Evolutionary conservation across 176 grass and related monocot genomes (phyloP), one percentile per base, ranked within the genome.

Genomic region (Themeda triandra): DNA sequence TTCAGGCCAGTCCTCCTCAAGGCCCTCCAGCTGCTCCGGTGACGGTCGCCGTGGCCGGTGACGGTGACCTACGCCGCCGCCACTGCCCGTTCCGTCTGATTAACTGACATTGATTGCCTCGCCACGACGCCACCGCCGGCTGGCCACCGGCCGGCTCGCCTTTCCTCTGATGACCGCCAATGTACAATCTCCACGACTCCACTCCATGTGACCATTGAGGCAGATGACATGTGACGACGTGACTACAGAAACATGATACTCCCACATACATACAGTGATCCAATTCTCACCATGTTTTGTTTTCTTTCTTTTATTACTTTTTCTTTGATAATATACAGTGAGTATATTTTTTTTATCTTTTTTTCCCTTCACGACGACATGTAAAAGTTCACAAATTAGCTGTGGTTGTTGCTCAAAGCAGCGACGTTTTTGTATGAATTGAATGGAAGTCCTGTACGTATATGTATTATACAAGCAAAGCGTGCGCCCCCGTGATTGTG

Each of bases 21-120:
- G 75, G 88, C 88, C 40, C 65, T 94, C 18, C 31, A 78, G 19
- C 91, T 98, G 74, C 95, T 94, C 86, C 80, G 87, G 29, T 98
- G 82, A 92, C 84, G 12, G 19, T 59, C n/a, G n/a, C n/a, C n/a
- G n/a, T n/a, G n/a, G n/a, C n/a, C n/a, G n/a, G n/a, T n/a, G n/a
- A n/a, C 80, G 87, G 29, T 98, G 21, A 8, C 31, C 72, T 19
- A 48, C 48, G 19, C 19, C 12, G 44, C 18, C 12, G 44, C 8
- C 13, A 13, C 13, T 15, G 4, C 14, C 48, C 5, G 37, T 6
- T 39, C 46, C 19, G 2, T 54, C 19, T 8, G 23, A n/a, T 27
- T 63, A 46, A 76, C 73, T 54, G 73, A 54, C 73, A 75, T 13
- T 56, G 42, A n/a, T 70, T 66, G 64, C 64, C 37, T 24, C 21